Evolutionary conservation across 2,329 filamentous ascomycete genomes (phyloP).

Genomic region (Fusarium aywerte): DNA sequence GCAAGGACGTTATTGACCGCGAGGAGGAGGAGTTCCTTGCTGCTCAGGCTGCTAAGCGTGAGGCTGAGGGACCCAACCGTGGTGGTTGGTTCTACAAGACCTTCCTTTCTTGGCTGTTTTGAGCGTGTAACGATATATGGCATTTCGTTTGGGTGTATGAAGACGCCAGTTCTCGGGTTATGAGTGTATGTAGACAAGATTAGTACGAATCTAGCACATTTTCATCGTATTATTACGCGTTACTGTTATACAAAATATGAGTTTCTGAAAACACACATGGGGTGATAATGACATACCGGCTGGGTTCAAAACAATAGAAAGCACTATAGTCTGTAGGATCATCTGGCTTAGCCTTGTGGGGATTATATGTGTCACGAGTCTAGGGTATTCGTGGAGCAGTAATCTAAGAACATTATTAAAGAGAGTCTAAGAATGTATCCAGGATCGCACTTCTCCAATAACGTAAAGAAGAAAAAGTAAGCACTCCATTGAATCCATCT

Average conservation of each 20-base stretch:
- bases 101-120: slow-evolving; percentile 54
- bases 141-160: slow-evolving; percentile 11
- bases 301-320: background rate
- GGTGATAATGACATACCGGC: rapidly evolving
- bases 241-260: background rate
- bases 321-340: no score
- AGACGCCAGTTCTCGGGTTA: slow-evolving; percentile 1
- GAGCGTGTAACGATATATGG: slow-evolving; percentile 13
- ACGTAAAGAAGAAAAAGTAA: background rate
- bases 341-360: no score
- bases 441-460: background rate
- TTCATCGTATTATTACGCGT: background rate
- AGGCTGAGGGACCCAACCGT: slow-evolving; percentile 37
- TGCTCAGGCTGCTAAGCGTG: slow-evolving; percentile 46
- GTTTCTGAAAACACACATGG: background rate
- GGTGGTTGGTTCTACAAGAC: slow-evolving; percentile 53
- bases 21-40: slow-evolving; percentile 77
- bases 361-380: rapidly evolving
- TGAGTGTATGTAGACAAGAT: slow-evolving; percentile 32
- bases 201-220: slow-evolving; percentile 18
- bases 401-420: slow-evolving; percentile 20
- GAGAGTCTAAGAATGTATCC: slow-evolving; percentile 28
- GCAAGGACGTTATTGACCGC: slow-evolving; percentile 77
- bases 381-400: background rate
- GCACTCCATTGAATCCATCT: slow-evolving; percentile 2